A percentile compares a stretch with the other conserved stretches of the same genome.
These are phyloP conservation scores for Davidsoniella eucalypti DNA, from an alignment of 2,329 filamentous ascomycete genomes.

Conservation along the genomic window DNA sequence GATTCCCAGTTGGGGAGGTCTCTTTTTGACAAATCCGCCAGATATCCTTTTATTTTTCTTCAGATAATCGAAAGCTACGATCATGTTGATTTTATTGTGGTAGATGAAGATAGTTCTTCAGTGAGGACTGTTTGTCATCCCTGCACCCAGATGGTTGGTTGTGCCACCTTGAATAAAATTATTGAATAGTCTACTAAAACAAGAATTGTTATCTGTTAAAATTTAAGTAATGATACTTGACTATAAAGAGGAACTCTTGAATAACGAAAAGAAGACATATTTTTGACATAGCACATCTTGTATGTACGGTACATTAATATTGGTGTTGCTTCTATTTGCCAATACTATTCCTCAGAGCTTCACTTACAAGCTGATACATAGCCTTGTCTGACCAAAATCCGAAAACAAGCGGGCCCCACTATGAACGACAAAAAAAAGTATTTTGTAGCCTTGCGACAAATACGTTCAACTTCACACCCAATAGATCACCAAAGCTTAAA, in stretches of 20 bases:
- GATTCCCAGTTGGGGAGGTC: constrained; percentile 10
- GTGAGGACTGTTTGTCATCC: neutral
- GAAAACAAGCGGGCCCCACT: neutral
- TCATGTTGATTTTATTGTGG: no score
- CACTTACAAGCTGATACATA: neutral
- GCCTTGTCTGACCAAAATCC: neutral
- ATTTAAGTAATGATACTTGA: no score
- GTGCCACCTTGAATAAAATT: no score
- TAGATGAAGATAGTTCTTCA: neutral
- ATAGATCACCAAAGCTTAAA: neutral
- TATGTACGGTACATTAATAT: no score
- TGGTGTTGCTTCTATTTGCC: no score
- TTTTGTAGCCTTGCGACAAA: constrained; percentile 6
- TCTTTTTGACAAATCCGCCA: neutral
- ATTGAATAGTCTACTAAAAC: no score
- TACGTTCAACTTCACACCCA: neutral
- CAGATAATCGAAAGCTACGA: neutral
- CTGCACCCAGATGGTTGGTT: neutral
- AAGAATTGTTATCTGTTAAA: no score
- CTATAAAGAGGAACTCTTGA: no score
- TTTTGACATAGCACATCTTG: no score
- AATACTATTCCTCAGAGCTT: no score
- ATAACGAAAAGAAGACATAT: no score
- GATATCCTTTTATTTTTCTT: neutral
- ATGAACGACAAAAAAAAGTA: constrained; percentile 7